Conservation (phyloP, 805 yeast genomes). For the Kuraishia cidri region DNA sequence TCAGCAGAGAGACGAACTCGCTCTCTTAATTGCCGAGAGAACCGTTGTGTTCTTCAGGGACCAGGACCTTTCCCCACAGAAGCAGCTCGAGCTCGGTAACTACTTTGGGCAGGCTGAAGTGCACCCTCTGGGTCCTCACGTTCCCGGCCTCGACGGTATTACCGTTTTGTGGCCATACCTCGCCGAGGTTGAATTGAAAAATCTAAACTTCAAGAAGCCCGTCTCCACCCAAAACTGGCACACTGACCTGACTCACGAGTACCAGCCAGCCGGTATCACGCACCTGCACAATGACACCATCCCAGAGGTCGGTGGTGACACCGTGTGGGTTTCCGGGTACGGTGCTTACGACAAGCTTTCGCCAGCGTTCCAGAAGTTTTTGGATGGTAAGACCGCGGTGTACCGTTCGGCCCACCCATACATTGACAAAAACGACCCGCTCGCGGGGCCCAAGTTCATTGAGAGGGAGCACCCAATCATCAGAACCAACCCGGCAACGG, state of each 20-base stretch:
- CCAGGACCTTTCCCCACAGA: conserved; percentile 33
- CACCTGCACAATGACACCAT: conserved; percentile 42
- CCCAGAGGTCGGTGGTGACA: conserved; percentile 46
- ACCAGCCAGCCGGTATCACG: conserved; percentile 48
- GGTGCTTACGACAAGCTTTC: conserved; percentile 50
- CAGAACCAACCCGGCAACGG: conserved; percentile 60
- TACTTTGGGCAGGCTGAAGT: conserved; percentile 36
- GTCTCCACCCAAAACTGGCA: conserved; percentile 32
- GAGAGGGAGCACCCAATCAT: conserved; percentile 54
- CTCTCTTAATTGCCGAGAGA: conserved; percentile 32
- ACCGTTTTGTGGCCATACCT: conserved; percentile 30
- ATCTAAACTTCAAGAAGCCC: conserved; percentile 10
- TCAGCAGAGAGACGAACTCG: conserved; percentile 32
- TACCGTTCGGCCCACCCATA: conserved; percentile 30
- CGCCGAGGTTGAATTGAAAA: conserved; percentile 14
- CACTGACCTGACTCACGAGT: conserved; percentile 47
- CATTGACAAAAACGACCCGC: conserved; percentile 30
- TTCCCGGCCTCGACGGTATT: conserved; percentile 26
- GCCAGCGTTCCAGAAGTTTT: conserved; percentile 37
- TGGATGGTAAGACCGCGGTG: conserved; percentile 43
- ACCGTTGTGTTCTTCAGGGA: conserved; percentile 39
- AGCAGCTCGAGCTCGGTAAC: conserved; percentile 33
- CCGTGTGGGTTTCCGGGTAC: conserved; percentile 47
- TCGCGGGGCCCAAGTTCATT: conserved; percentile 36
- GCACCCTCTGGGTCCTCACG: conserved; percentile 26